A percentile compares a stretch with the other conserved stretches of the same genome.
Evolutionary conservation across 371 early-diverging fungal species (phyloP).

Genomic region (Lichtheimia ornata): DNA sequence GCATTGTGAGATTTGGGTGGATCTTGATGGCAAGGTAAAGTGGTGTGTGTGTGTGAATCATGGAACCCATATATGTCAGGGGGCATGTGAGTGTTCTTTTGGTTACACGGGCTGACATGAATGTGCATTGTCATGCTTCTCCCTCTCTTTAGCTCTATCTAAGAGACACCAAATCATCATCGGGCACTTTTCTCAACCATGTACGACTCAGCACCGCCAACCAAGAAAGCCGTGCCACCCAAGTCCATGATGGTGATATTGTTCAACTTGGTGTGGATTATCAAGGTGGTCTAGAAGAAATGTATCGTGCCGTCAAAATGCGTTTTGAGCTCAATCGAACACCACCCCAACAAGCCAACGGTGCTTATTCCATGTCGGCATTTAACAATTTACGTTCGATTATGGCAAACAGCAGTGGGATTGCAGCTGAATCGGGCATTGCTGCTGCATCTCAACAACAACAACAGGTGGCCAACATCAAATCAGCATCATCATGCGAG

Average conservation of each 20-base stretch:
- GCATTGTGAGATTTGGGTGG: constrained; percentile 93
- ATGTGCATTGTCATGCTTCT: constrained; percentile 5
- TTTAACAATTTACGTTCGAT: constrained; percentile 30
- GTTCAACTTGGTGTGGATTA: constrained; percentile 96
- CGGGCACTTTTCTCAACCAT: constrained; percentile 96
- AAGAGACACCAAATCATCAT: constrained; percentile 90
- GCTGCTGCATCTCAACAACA: constrained; percentile 2
- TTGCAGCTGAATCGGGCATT: neutral
- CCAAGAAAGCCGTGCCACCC: constrained; percentile 80
- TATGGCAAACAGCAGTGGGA: constrained; percentile 1
- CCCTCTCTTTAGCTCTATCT: constrained; percentile 65
- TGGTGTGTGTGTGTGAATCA: neutral
- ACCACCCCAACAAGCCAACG: constrained; percentile 34
- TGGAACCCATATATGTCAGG: constrained; percentile 2
- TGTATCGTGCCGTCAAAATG: constrained; percentile 81
- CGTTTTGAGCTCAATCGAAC: constrained; percentile 69
- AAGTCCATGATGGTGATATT: constrained; percentile 88
- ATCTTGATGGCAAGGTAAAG: constrained; percentile 72
- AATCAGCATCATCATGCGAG: constrained; percentile 4
- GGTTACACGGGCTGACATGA: constrained; percentile 3
- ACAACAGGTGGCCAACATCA: constrained; percentile 2
- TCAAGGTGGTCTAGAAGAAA: constrained; percentile 81
- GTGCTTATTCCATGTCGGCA: constrained; percentile 27
- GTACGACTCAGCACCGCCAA: constrained; percentile 85
- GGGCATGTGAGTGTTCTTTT: constrained; percentile 1